Evolutionary conservation across 805 yeast genomes (phyloP), one percentile per base, ranked within the genome.

Genomic region (Pichia kluyveri): DNA sequence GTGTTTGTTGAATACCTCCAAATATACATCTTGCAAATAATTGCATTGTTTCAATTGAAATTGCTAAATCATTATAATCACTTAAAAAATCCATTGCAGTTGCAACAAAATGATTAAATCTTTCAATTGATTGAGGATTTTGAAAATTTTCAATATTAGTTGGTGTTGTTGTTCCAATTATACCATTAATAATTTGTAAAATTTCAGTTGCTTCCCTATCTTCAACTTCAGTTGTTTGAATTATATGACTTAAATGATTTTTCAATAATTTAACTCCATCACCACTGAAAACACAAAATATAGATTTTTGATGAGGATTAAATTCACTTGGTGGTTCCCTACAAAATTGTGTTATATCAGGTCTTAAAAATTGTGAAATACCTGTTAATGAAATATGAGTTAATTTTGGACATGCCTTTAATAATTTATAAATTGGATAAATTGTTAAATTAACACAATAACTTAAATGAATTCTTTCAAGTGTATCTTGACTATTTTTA

Each of bases 371-470:
- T n/a, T 95, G 85, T 1, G 83, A 72, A 27, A 91, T 89, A 0
- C 98, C 99, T 0, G 98, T 93, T 51, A 91, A 72, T 11, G 96
- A 86, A 51, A 91, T 72, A 65, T 91, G 99, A 1, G 96, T 89
- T 48, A 91, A 70, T 54, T 82, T 79, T 4, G 95, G 95, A 60
- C 97, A 91, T 43, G 82, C 77, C 64, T 79, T 81, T 49, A 93
- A 70, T 46, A 91, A 69, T 52, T 77, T 75, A 61, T 76, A 80
- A 37, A 91, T 84, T 11, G 98, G 96, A 37, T 76, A 82, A 12
- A 87, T 69, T 4, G 91, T 79, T 52, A 91, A 71, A 56, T 83
- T 79, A 34, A 89, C 79, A 65, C 99, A 91, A 65, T 91, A 91
- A 15, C 96, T 86, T 49, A 91, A 74, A 69, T 91, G 99, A 10